These are phyloP conservation scores for Cardamine resedifolia DNA, from an alignment of 345 rosid species.

Conservation along the genomic window DNA sequence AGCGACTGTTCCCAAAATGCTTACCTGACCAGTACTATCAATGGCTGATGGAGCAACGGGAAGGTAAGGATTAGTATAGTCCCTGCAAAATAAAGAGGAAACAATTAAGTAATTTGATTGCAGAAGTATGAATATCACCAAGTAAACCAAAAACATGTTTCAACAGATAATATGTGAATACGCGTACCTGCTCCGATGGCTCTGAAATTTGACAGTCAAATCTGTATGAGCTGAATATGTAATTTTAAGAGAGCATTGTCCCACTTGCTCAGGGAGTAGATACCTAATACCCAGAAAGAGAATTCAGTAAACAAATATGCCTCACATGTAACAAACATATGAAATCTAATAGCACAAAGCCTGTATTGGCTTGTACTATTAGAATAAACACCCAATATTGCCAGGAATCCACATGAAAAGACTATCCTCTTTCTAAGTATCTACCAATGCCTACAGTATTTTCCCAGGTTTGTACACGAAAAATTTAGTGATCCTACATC, in stretches of 20 bases:
- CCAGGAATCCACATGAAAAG: not conserved
- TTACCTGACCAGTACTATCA: slow-evolving; percentile 79
- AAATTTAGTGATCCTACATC: not conserved
- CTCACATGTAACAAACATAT: not conserved
- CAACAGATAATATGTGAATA: not conserved
- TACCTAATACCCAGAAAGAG: slow-evolving; percentile 53
- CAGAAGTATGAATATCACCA: slow-evolving; percentile 4
- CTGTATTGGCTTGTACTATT: not conserved
- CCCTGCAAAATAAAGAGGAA: slow-evolving; percentile 53
- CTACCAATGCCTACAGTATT: not conserved
- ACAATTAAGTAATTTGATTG: not conserved
- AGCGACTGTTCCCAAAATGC: not conserved
- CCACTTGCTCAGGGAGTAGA: slow-evolving; percentile 75
- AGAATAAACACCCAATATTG: not conserved
- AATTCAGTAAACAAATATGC: slow-evolving; percentile 22
- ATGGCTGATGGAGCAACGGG: slow-evolving; percentile 98
- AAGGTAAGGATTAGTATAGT: slow-evolving; percentile 92
- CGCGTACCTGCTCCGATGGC: slow-evolving; percentile 92
- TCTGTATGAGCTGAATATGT: slow-evolving; percentile 99
- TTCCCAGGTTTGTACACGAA: not conserved
- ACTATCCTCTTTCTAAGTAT: not conserved
- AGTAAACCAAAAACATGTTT: slow-evolving; percentile 17
- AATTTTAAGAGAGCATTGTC: slow-evolving; percentile 81
- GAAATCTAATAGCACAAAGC: not conserved
- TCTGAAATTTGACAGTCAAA: slow-evolving; percentile 96